Conservation (phyloP, 1,284 basidiomycete genomes). For the Jaminaea rosea region DNA sequence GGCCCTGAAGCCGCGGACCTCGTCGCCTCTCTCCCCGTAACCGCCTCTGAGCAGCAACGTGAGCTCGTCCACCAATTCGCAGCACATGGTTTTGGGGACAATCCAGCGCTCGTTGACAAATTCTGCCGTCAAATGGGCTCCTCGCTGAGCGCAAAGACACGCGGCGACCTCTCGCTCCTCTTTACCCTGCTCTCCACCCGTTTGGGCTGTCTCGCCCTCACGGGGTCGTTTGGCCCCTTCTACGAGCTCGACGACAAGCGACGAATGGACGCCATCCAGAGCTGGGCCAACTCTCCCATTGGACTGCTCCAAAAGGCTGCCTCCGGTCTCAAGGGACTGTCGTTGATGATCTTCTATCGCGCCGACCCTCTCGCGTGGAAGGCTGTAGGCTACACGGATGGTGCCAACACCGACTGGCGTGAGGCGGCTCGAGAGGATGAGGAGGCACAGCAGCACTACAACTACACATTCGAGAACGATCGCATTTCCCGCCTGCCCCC, state of each 20-base stretch:
- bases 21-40: constrained; percentile 24
- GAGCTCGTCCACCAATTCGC: constrained; percentile 29
- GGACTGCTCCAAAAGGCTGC: constrained; percentile 36
- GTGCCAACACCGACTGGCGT: constrained; percentile 32
- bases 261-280: constrained; percentile 19
- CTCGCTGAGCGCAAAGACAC: constrained; percentile 26
- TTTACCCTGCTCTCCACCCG: constrained; percentile 33
- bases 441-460: constrained; percentile 13
- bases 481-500: constrained; percentile 19
- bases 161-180: constrained; percentile 27
- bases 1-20: constrained; percentile 29
- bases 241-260: constrained; percentile 19
- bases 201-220: constrained; percentile 32
- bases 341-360: constrained; percentile 37
- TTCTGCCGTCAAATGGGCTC: constrained; percentile 26
- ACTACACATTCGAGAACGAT: constrained; percentile 42
- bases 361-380: constrained; percentile 31
- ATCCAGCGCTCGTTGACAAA: constrained; percentile 29
- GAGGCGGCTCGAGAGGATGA: constrained; percentile 13
- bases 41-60: constrained; percentile 27
- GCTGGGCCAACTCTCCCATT: constrained; percentile 32
- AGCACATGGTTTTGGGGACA: constrained; percentile 23
- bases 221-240: constrained; percentile 37
- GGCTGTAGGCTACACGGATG: constrained; percentile 41
- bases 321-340: constrained; percentile 31